Evolutionary conservation across 2,329 filamentous ascomycete species (phyloP).

Genomic region (Botryosphaeria dothidea): DNA sequence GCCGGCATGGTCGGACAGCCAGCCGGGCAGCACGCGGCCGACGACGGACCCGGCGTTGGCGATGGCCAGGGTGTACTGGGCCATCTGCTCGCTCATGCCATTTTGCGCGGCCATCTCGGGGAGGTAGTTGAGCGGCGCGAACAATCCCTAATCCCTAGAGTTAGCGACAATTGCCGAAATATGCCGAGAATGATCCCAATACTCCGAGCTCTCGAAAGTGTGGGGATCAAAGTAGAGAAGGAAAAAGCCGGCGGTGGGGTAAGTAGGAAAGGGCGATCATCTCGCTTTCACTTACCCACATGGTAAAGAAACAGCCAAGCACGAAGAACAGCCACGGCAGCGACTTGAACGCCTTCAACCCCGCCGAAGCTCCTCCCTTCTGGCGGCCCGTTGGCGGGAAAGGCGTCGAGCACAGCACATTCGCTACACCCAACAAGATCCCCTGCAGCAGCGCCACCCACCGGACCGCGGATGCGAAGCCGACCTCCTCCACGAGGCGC

Average conservation of each 20-base stretch:
- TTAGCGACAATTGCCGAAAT: slow-evolving; percentile 26
- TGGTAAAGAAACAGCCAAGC: slow-evolving; percentile 20
- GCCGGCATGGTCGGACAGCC: slow-evolving; percentile 46
- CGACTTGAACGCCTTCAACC: slow-evolving; percentile 10
- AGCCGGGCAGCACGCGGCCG: slow-evolving; percentile 45
- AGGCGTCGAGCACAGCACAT: slow-evolving; percentile 10
- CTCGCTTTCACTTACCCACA: slow-evolving; percentile 18
- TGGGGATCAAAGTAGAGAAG: no score
- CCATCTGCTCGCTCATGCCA: slow-evolving; percentile 55
- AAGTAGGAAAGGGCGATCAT: neutral
- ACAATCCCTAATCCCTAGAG: slow-evolving; percentile 44
- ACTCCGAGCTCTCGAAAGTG: no score
- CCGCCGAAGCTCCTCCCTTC: neutral
- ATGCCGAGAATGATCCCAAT: neutral
- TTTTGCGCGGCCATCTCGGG: slow-evolving; percentile 57
- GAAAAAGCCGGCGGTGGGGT: no score
- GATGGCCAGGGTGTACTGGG: slow-evolving; percentile 43
- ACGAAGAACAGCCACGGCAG: slow-evolving; percentile 16
- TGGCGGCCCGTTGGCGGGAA: slow-evolving; percentile 10
- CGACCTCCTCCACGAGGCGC: slow-evolving; percentile 52
- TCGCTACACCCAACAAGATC: slow-evolving; percentile 14
- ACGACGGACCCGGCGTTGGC: slow-evolving; percentile 44
- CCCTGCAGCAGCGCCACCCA: slow-evolving; percentile 21
- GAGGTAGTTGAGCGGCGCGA: slow-evolving; percentile 52
- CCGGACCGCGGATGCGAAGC: slow-evolving; percentile 57